These are phyloP conservation scores for Blastomyces emzantsi DNA, from an alignment of 2,329 filamentous ascomycete genomes.

Conservation along the genomic window DNA sequence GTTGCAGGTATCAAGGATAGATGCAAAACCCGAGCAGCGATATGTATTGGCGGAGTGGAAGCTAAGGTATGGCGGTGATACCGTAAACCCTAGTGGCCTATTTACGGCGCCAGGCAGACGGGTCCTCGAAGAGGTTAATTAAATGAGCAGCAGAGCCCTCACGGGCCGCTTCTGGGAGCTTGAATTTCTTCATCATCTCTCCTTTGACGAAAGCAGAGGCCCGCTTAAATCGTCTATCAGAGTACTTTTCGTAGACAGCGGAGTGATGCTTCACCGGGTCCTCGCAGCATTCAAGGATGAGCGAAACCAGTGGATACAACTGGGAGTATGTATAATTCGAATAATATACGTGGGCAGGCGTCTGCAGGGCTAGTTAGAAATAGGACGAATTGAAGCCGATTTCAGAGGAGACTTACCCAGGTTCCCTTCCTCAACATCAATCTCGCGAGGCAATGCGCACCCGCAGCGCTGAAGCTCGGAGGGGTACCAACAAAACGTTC, in stretches of 20 bases:
- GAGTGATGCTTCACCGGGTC: slow-evolving; percentile 70
- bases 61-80: too few species aligned
- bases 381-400: neutral
- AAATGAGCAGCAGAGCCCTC: slow-evolving; percentile 13
- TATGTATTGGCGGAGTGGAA: neutral
- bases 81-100: slow-evolving; percentile 8
- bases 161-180: slow-evolving; percentile 34
- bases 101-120: slow-evolving; percentile 11
- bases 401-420: slow-evolving; percentile 59
- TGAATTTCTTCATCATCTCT: slow-evolving; percentile 57
- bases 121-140: slow-evolving; percentile 8
- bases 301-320: slow-evolving; percentile 63
- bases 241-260: slow-evolving; percentile 88
- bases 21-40: neutral
- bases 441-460: slow-evolving; percentile 83
- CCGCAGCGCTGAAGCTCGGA: slow-evolving; percentile 83
- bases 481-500: slow-evolving; percentile 89
- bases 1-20: neutral
- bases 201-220: slow-evolving; percentile 71
- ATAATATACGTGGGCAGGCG: slow-evolving; percentile 77
- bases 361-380: slow-evolving; percentile 41
- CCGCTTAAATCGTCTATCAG: slow-evolving; percentile 76
- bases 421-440: slow-evolving; percentile 82
- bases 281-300: slow-evolving; percentile 82
- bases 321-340: slow-evolving; percentile 87